Evolutionary conservation across 2,329 filamentous ascomycete species (phyloP), one percentile per base, ranked within the genome.

Genomic region (Fusarium avenaceum): DNA sequence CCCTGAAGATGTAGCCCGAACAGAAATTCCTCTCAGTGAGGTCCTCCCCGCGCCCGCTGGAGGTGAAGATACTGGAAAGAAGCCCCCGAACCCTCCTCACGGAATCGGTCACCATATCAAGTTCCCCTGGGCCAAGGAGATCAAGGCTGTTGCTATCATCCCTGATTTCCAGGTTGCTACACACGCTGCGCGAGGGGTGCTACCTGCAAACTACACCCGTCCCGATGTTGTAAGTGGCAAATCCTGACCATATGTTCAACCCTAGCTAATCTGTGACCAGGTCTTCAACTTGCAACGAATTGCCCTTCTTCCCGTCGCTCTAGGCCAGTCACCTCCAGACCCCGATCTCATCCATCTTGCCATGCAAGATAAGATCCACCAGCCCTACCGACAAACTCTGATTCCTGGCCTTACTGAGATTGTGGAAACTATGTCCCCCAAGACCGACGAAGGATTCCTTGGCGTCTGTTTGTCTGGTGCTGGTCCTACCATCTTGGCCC

Each of bases 321-420:
- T 99, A 45, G 94, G 94, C 68, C 90, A 93, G 78, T 95, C 92
- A 9, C 95, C 96, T 11, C 95, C 94, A 3, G 92, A 97, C 76
- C 91, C 96, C 22, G 91, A 96, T 74, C 91, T 97, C 80, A 99
- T 99, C 78, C 96, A 96, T 82, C 89, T 96, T 47, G 95, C 94
- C 46, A 99, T 99, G 96, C 96, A 98, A 82, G 96, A 99, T 83
- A 97, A 94, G 81, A 89, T 99, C 64, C 96, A 99, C 82, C 96
- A 99, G 80, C 96, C 94, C 43, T 98, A 99, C 83, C 91, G 96
- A 54, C 91, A 96, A 80, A 91, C 87, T 3, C 87, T 99, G 65
- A 97, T 99, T 72, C 96, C 96, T 2, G 96, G 95, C 1, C 86
- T 99, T 58, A 91, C 92, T 17, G 92, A 97, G 77, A 95, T 99